phyloP scores from a whole-genome alignment of 331 rosid species.

The Stylosanthes scabra region DNA sequence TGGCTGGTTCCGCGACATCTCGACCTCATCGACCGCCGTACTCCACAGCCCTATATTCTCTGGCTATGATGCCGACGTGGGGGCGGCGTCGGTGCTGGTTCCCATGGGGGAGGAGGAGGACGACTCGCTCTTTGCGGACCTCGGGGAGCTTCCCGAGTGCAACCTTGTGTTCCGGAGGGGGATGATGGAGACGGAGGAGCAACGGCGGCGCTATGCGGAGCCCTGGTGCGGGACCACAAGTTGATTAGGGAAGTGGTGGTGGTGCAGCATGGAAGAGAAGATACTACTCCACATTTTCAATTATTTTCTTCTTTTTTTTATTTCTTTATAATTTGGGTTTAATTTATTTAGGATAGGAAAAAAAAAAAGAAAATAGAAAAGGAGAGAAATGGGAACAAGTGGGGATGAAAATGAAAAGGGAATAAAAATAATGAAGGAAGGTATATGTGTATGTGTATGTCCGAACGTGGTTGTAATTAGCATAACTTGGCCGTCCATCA shows the following conservation, averaged over 20 bases:
- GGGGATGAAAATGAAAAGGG: not conserved
- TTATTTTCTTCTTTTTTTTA: not conserved
- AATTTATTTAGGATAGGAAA: not conserved
- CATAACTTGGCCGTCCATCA: constrained; percentile 2
- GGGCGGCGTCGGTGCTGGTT: constrained; percentile 56
- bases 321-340: not conserved
- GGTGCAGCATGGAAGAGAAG: constrained; percentile 3
- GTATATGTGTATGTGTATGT: not conserved
- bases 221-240: constrained; percentile 67
- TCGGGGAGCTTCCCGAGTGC: constrained; percentile 94
- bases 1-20: constrained; percentile 79
- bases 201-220: constrained; percentile 46
- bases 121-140: constrained; percentile 84
- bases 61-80: constrained; percentile 40
- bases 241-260: constrained; percentile 1
- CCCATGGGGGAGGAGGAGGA: constrained; percentile 96
- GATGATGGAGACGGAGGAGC: constrained; percentile 19
- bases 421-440: not conserved
- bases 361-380: not conserved
- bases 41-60: constrained; percentile 69
- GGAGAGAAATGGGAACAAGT: not conserved
- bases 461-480: constrained; percentile 24
- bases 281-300: constrained; percentile 10
- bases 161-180: constrained; percentile 73
- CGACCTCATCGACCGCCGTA: constrained; percentile 52